Evolutionary conservation across 1,284 basidiomycete species (phyloP), one percentile per base, ranked within the genome.

Genomic region (Mycosarcoma mackinlayi): DNA sequence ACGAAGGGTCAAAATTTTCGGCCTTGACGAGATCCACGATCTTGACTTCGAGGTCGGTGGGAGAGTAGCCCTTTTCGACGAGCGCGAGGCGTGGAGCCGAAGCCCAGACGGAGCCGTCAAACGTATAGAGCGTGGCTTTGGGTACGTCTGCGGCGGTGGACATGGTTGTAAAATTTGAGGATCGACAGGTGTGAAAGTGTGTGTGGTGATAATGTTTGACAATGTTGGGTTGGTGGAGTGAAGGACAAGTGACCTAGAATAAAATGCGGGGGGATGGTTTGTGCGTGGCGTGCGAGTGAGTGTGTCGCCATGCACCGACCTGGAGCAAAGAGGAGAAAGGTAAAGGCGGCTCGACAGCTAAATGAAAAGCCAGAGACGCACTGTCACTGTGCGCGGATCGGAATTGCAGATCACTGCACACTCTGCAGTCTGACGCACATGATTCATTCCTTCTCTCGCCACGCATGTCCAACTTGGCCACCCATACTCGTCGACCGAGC

Each of bases 1-100:
- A 91, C 25, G 85, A 83, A 10, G 89, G 88, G 33, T 84, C 83
- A 71, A 90, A 90, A 83, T 90, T 90, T 66, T 86, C 87, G 33
- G 88, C 66, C 19, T 55, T 35, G 39, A 39, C 4, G 31, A 83
- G 79, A 50, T 82, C 76, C 57, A 77, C 73, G 35, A 45, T 70
- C 34, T 71, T 80, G 44, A 77, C 55, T 11, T 76, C 82, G 10
- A 71, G 55, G 47, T 82, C 81, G 6, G 73, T 46, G 23, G 44
- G 16, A 6, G 48, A 38, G 56, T 77, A 77, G 28, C 74, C 73
- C 47, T 73, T 75, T 37, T 76, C 74, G 58, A 77, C 40, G 21
- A 76, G 69, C 6, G 58, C 63, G 14, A 73, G 59, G 21, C 58
- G 67, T 11, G 69, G 64, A 1, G 76, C 61, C 0, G 73, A 59